Evolutionary conservation across 345 rosid genomes (phyloP), one percentile per base, ranked within the genome.

Genomic region (Citrus sp.): DNA sequence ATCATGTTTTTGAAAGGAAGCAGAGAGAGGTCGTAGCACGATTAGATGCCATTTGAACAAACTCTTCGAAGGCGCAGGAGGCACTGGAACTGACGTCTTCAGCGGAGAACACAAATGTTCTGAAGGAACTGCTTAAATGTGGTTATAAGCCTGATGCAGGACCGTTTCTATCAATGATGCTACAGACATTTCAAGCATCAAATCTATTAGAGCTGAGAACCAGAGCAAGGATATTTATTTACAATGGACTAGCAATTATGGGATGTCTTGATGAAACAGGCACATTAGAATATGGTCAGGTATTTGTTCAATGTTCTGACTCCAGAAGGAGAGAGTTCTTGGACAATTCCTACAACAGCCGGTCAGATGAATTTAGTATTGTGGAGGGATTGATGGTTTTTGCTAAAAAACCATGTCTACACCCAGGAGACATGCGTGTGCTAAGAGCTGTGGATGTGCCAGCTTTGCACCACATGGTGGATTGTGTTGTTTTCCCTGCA

Each of bases 61-160:
- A 88, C 80, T 81, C 89, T 21, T 49, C 67, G 38, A 73, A 37
- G 40, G 87, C 87, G 54, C 81, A 63, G 88, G 88, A 84, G 75
- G 80, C 89, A 32, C 81, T 87, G 75, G 75, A 76, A 66, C 25
- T 55, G 24, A 79, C 76, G 76, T 74, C 76, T 46, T 59, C 74
- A 4, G 63, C 79, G 34, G 85, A 85, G 56, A 74, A 12, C 12
- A 28, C 72, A 6, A 7, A 37, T 37, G 38, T 37, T 30, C 79
- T 84, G 19, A 75, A 75, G 61, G 82, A 75, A 72, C 81, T 81
- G 84, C 76, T 84, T 5, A 7, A 0, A 2, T 76, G 80, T 34
- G 84, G 77, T 19, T 84, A 76, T 10, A 35, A 69, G 74, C 81
- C 85, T 1, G 32, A 59, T 22, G 49, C 10, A 4, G 81, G 68